Base-by-base conservation (phyloP, 306 rosid species). In the Pterocarpus macrocarpus region DNA sequence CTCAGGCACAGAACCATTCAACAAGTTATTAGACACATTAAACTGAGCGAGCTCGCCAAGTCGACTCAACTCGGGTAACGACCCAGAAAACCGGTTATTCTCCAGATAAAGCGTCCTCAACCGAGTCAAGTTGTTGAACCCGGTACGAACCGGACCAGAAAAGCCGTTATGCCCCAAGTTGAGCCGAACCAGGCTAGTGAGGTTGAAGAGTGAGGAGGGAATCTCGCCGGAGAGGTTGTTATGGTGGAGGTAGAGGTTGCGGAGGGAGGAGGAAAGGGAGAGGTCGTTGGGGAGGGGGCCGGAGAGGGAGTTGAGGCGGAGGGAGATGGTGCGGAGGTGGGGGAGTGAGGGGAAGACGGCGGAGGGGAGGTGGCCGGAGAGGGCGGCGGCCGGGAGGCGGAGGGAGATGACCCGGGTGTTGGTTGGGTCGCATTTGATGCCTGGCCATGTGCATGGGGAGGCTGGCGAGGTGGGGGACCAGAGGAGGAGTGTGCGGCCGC, bases 211-310 rank as follows among this genome's bases (percentile, higher is more conserved):
- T 0, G 77, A 83, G 10, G 66, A 63, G 6, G 94, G 94, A 12
- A 90, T n/a, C 66, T 85, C 90, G 30, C 90, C 89, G 44, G 92
- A 73, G 71, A 90, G 57, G 5, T 45, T 3, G 69, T 90, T 90
- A 16, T 76, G 83, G 30, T 90, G 94, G 65, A 90, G 87, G 85
- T 88, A 90, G 33, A 90, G 85, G 83, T 85, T 90, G 16, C 88
- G 90, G 45, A 90, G 90, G 59, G 66, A 56, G 28, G 75, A 41
- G 49, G 87, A 83, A 3, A 79, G 15, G 41, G 87, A 78, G 57
- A 90, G 88, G 81, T 90, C 94, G 41, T 82, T 3, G 34, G 94
- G 92, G 5, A 85, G 79, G 22, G 59, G 36, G 62, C 92, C 94
- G 34, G 80, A 79, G 49, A 90, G 85, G 12, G 88, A 77, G 68